Evolutionary conservation across 2,329 filamentous ascomycete genomes (phyloP).

Genomic region (Cladophialophora bantiana): DNA sequence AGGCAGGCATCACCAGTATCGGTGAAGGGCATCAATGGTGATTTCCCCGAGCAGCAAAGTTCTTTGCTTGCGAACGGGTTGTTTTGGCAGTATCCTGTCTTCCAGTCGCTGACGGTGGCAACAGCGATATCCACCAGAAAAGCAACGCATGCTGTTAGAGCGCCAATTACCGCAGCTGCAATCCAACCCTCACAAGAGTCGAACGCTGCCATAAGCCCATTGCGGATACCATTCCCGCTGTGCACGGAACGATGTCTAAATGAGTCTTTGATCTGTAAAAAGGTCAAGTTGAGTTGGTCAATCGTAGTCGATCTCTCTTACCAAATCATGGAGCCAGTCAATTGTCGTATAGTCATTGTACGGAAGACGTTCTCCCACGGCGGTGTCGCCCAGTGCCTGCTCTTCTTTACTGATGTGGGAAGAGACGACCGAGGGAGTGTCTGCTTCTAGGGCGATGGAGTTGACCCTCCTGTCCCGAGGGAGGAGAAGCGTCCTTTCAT

Average conservation of each 20-base stretch:
- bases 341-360: constrained; percentile 70
- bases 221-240: constrained; percentile 52
- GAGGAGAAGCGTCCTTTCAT: constrained; percentile 32
- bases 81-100: constrained; percentile 61
- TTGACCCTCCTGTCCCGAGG: constrained; percentile 43
- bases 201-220: constrained; percentile 51
- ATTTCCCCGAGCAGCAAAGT: constrained; percentile 55
- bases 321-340: constrained; percentile 68
- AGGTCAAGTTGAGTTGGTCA: constrained; percentile 11
- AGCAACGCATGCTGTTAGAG: constrained; percentile 62
- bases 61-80: constrained; percentile 58
- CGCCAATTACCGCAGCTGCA: constrained; percentile 61
- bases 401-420: constrained; percentile 59
- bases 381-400: constrained; percentile 53
- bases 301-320: constrained; percentile 36
- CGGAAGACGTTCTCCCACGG: constrained; percentile 62
- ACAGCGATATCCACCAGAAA: constrained; percentile 63
- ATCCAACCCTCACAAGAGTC: constrained; percentile 64
- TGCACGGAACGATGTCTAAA: constrained; percentile 59
- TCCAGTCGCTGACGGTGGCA: constrained; percentile 64
- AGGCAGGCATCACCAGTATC: constrained; percentile 47
- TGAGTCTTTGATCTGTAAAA: constrained; percentile 62
- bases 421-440: constrained; percentile 51
- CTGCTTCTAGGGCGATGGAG: constrained; percentile 50
- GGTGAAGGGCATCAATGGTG: constrained; percentile 41